These are phyloP conservation scores for Amborella trichopoda DNA, from an alignment of 164 flowering plant species.

Conservation along the genomic window DNA sequence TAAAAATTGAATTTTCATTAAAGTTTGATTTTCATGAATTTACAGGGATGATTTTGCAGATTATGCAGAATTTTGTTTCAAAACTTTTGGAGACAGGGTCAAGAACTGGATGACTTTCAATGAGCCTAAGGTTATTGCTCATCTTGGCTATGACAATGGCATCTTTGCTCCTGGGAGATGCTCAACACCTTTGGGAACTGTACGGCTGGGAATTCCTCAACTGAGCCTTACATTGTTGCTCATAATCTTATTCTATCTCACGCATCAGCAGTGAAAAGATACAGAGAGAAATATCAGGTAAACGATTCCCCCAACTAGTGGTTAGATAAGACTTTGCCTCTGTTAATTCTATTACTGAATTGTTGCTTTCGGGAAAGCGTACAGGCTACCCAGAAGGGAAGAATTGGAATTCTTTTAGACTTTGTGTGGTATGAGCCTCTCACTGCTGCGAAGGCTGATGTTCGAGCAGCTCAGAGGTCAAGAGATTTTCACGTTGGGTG, in stretches of 20 bases:
- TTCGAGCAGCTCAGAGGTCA: conserved; percentile 8
- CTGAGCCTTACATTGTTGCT: conserved; percentile 15
- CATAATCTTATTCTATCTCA: conserved; percentile 14
- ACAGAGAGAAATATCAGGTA: conserved; percentile 12
- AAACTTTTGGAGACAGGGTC: conserved; percentile 11
- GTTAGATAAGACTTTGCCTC: no score
- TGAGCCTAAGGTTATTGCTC: conserved; percentile 14
- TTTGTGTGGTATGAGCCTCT: conserved; percentile 20
- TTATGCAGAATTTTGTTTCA: conserved; percentile 18
- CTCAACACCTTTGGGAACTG: conserved; percentile 12
- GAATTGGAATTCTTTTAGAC: conserved; percentile 12
- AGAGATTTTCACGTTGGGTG: conserved; percentile 14
- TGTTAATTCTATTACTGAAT: no score
- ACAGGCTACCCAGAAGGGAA: conserved; percentile 9
- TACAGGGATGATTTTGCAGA: conserved; percentile 58
- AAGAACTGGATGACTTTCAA: conserved; percentile 17
- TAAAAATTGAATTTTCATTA: no score
- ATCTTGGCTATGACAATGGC: conserved; percentile 15
- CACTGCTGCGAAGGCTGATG: conserved; percentile 6
- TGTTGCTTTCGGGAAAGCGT: neutral
- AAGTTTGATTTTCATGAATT: no score
- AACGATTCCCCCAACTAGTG: no score
- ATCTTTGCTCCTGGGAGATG: conserved; percentile 11
- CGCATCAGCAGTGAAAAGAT: conserved; percentile 13
- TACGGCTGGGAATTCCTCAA: conserved; percentile 10